phyloP scores from a whole-genome alignment of 1,139 yeast genomes.

The Taphrina populina region DNA sequence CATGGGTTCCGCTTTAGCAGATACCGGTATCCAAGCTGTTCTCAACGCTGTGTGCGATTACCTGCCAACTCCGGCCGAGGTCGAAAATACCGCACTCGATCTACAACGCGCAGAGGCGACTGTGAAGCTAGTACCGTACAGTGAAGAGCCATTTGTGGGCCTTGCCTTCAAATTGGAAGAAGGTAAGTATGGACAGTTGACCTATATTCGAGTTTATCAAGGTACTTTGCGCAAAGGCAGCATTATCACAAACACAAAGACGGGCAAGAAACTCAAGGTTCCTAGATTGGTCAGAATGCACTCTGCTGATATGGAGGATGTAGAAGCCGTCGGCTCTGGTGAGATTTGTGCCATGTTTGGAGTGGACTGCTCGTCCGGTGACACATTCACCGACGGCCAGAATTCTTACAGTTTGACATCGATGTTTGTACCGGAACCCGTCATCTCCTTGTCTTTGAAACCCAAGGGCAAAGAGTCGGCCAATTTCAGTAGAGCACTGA shows the following conservation, averaged over 20 bases:
- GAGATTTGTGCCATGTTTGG: slow-evolving; percentile 99
- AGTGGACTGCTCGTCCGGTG: slow-evolving; percentile 99
- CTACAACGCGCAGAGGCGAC: slow-evolving; percentile 66
- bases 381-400: slow-evolving; percentile 85
- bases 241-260: slow-evolving; percentile 81
- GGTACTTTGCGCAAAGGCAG: slow-evolving; percentile 90
- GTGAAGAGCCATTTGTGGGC: slow-evolving; percentile 82
- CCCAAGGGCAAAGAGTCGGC: slow-evolving; percentile 88
- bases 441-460: slow-evolving; percentile 82
- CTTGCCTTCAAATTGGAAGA: slow-evolving; percentile 97
- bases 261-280: slow-evolving; percentile 90
- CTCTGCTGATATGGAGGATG: slow-evolving; percentile 79
- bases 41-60: slow-evolving; percentile 94
- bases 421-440: slow-evolving; percentile 98
- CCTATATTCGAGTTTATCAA: slow-evolving; percentile 94
- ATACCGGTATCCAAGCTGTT: slow-evolving; percentile 91
- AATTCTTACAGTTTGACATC: slow-evolving; percentile 86
- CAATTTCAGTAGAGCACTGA: slow-evolving; percentile 91
- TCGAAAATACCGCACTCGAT: slow-evolving; percentile 85
- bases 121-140: slow-evolving; percentile 71
- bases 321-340: slow-evolving; percentile 93
- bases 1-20: slow-evolving; percentile 98
- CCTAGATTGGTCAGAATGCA: slow-evolving; percentile 98
- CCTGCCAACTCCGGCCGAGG: slow-evolving; percentile 91
- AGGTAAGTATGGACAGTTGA: slow-evolving; percentile 95